Evolutionary conservation across 441 rosid genomes (phyloP), one percentile per base, ranked within the genome.

Genomic region (Populus tomentosa): DNA sequence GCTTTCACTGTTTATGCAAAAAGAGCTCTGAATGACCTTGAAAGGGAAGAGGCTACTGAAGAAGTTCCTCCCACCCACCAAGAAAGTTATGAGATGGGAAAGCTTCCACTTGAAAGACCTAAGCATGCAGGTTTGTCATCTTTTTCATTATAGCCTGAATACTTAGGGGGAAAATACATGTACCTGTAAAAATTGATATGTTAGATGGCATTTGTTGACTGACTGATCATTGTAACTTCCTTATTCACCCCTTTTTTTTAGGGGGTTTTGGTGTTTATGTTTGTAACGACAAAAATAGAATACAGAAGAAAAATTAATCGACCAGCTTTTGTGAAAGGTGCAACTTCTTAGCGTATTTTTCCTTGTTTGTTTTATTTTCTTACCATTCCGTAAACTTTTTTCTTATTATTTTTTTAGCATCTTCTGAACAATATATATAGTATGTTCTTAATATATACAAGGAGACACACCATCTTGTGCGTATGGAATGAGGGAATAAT

Each of bases 1-100:
- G 98, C 90, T 70, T 96, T 96, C 85, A 91, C 99, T 1, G 77
- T 96, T 2, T 96, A 96, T 75, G 98, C 98, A 1, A 94, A 84
- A 83, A 85, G 90, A 82, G 94, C 96, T 40, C 78, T 96, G 81
- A 84, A 86, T 18, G 89, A 92, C 76, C 94, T 94, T 21, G 91
- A 92, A 82, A 82, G 70, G 67, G 86, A 78, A 20, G 94, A 88
- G 80, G 74, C 36, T n/a, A 64, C 53, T 21, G 91, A 67, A 68
- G 87, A 76, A 65, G 86, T 77, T 62, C 81, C 83, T 23, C 28
- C 66, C 63, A 80, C 84, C 3, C 77, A 75, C 26, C 83, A 68
- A 64, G 74, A 50, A 70, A 78, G 73, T 65, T 79, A 76, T 1
- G 98, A 92, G 87, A 85, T 91, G 93, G 85, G 84, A 81, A 89